Evolutionary conservation across 2,329 filamentous ascomycete species (phyloP).

Genomic region (Fonsecaea monophora): DNA sequence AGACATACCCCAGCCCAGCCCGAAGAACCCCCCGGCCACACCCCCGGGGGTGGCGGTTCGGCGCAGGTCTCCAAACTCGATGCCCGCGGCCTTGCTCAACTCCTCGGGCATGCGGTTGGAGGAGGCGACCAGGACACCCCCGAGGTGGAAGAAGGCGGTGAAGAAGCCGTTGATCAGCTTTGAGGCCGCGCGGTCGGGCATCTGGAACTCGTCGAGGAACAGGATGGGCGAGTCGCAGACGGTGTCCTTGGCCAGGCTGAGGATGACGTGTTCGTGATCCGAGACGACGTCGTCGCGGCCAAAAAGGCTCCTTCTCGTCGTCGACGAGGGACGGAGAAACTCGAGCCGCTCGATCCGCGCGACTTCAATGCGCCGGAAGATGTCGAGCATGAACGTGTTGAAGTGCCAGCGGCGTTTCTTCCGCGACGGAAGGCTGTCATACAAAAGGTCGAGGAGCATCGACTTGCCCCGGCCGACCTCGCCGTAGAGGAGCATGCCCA

Average conservation of each 20-base stretch:
- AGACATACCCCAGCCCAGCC: slow-evolving; percentile 39
- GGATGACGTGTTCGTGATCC: slow-evolving; percentile 69
- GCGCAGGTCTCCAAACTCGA: slow-evolving; percentile 61
- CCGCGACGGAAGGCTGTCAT: slow-evolving; percentile 74
- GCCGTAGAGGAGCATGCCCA: slow-evolving; percentile 77
- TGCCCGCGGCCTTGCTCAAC: slow-evolving; percentile 74
- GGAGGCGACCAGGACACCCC: slow-evolving; percentile 79
- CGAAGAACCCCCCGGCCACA: slow-evolving; percentile 31
- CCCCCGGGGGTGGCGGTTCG: slow-evolving; percentile 6
- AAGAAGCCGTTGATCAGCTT: slow-evolving; percentile 82
- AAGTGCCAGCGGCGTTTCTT: slow-evolving; percentile 82
- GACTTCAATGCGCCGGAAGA: slow-evolving; percentile 72
- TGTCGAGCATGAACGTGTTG: slow-evolving; percentile 84
- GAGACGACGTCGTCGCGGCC: slow-evolving; percentile 24
- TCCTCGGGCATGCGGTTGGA: slow-evolving; percentile 87
- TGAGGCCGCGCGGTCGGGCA: slow-evolving; percentile 77
- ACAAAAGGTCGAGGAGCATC: slow-evolving; percentile 84
- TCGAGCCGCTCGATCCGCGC: slow-evolving; percentile 57
- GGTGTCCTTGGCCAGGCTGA: slow-evolving; percentile 77
- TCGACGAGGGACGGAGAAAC: not conserved
- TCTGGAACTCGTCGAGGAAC: slow-evolving; percentile 83
- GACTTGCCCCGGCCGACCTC: slow-evolving; percentile 84
- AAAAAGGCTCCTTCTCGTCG: slow-evolving; percentile 20
- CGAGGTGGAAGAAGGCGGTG: slow-evolving; percentile 80
- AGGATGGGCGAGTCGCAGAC: slow-evolving; percentile 76